Conservation (phyloP, 306 rosid genomes). For the Psophocarpus tetragonolobus region DNA sequence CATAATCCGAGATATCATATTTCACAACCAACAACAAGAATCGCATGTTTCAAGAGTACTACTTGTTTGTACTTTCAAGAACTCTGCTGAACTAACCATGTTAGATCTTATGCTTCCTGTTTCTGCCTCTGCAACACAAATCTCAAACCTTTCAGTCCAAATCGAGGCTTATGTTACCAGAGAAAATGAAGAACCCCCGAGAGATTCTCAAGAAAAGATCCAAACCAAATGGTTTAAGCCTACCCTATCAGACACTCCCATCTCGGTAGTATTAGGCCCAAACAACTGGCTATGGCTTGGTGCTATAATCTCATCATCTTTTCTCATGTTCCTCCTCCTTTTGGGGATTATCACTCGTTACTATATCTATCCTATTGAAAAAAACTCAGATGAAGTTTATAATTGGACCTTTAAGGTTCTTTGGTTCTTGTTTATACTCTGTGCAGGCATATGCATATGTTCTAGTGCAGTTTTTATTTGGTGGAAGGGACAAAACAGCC, state of each 20-base stretch:
- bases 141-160: conserved; percentile 39
- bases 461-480: conserved; percentile 50
- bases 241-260: conserved; percentile 35
- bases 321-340: conserved; percentile 49
- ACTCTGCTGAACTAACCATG: conserved; percentile 49
- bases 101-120: conserved; percentile 54
- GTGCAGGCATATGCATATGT: conserved; percentile 35
- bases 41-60: conserved; percentile 39
- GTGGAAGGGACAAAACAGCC: conserved; percentile 39
- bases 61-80: conserved; percentile 46
- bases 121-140: conserved; percentile 34
- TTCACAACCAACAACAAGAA: conserved; percentile 43
- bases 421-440: conserved; percentile 34
- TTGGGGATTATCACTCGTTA: conserved; percentile 52
- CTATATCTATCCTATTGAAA: conserved; percentile 53
- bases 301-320: conserved; percentile 47
- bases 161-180: conserved; percentile 59
- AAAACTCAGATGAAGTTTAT: conserved; percentile 28
- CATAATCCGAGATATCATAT: conserved; percentile 61
- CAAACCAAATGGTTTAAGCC: conserved; percentile 50
- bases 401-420: conserved; percentile 54
- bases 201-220: conserved; percentile 9
- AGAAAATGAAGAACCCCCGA: conserved; percentile 38
- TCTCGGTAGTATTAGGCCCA: conserved; percentile 47
- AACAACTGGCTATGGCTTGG: conserved; percentile 58